These are phyloP conservation scores for Parietichytrium sp. DNA, from an alignment of 108 stramenopile genomes.

Conservation along the genomic window DNA sequence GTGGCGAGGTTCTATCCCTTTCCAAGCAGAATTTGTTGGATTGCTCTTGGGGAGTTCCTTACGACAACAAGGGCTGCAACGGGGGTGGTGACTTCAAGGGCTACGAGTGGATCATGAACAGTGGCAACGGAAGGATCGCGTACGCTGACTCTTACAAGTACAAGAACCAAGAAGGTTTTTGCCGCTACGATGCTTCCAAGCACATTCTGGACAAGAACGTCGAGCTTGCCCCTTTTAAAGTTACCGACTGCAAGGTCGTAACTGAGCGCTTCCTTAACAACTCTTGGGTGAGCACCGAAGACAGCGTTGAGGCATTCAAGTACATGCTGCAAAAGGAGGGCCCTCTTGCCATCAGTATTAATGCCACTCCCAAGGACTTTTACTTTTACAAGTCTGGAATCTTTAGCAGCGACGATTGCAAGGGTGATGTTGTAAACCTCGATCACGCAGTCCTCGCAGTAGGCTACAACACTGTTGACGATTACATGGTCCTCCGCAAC, in stretches of 20 bases:
- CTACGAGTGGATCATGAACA: constrained; percentile 38
- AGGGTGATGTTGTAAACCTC: constrained; percentile 25
- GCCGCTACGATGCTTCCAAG: constrained; percentile 8
- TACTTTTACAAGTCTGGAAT: constrained; percentile 37
- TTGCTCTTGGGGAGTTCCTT: constrained; percentile 33
- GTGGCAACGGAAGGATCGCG: not conserved
- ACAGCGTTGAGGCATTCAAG: not conserved
- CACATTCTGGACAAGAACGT: no score
- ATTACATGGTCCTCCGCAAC: constrained; percentile 40
- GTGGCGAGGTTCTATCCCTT: not conserved
- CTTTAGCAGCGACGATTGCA: constrained; percentile 38
- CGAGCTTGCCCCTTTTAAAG: not conserved
- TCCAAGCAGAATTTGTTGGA: constrained; percentile 47
- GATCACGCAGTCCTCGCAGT: constrained; percentile 45
- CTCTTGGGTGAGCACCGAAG: no score
- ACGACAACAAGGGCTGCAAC: constrained; percentile 50
- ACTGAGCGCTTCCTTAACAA: no score
- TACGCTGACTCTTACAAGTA: not conserved
- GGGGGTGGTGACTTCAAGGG: constrained; percentile 44
- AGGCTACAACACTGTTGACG: not conserved
- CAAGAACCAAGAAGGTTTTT: constrained; percentile 32
- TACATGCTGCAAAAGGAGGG: constrained; percentile 33
- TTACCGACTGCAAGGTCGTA: no score
- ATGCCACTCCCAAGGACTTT: constrained; percentile 35
- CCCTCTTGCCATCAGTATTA: constrained; percentile 38